Evolutionary conservation across 345 rosid genomes (phyloP), one percentile per base, ranked within the genome.

Genomic region (Rhodomyrtus tomentosa): DNA sequence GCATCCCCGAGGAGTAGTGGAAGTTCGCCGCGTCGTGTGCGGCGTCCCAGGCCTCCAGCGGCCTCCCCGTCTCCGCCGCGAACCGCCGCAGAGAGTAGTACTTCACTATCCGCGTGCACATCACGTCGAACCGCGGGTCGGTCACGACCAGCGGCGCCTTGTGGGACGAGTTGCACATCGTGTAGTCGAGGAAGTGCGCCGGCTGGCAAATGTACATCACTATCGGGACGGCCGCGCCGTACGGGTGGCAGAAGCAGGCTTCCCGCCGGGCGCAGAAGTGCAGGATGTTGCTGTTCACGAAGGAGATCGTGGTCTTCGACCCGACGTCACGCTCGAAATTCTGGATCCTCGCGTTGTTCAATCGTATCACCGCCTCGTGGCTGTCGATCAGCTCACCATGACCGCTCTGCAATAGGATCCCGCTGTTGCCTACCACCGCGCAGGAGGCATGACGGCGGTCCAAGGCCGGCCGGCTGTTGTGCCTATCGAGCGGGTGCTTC

Each of bases 391-490:
- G 48, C 68, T 81, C 81, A 25, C 99, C 99, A 50, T 91, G 84
- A 24, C 91, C 89, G 45, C 83, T 89, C 25, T 88, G 88, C 80
- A 96, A 82, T 89, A 96, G 87, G 53, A 95, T 94, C 48, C 99
- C 99, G 83, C 98, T 95, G 59, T 96, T 96, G 14, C 99, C 99
- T 50, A 95, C 98, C 15, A 96, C 95, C 18, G 99, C 99, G 88
- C 98, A 96, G 82, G 99, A 93, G 13, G 83, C 84, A 80, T 93
- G 95, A 80, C 89, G 88, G 81, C 50, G 42, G 85, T 88, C 92
- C 16, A 89, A 86, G 24, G 80, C 82, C 54, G 62, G 74, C 51
- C 83, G 81, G 7, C 92, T 94, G 84, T 85, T 87, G 81, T 89
- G 92, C 85, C 59, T 85, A 84, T 93, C 95, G 76, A 96, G 89